A percentile compares a stretch with the other conserved stretches of the same genome.
Evolutionary conservation across 768 basidiomycete genomes (phyloP).

Genomic region (Phanerochaete sordida): DNA sequence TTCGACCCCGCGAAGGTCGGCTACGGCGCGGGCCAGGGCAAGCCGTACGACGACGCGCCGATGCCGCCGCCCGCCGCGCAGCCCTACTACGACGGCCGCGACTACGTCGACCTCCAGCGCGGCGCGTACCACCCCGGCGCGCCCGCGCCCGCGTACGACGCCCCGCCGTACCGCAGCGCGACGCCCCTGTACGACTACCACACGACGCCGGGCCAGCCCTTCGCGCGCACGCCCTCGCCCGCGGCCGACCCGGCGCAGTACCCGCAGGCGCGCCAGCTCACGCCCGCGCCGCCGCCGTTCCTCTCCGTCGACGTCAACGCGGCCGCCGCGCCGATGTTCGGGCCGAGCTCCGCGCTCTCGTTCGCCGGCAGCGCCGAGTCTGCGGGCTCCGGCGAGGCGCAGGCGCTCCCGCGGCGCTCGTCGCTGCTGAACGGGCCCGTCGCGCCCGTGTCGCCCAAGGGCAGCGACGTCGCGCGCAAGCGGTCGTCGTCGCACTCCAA

Average conservation of each 20-base stretch:
- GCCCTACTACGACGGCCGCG: background rate
- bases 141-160: conserved; percentile 3
- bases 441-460: background rate
- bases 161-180: background rate
- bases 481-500: conserved; percentile 1
- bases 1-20: background rate
- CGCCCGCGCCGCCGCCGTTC: conserved; percentile 18
- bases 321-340: conserved; percentile 4
- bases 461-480: background rate
- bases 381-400: conserved; percentile 3
- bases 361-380: conserved; percentile 8
- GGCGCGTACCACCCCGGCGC: background rate
- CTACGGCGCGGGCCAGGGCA: background rate
- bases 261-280: conserved; percentile 15
- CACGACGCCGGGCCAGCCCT: background rate
- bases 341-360: conserved; percentile 13
- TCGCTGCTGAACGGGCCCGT: conserved; percentile 19
- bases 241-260: background rate
- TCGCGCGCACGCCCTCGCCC: background rate
- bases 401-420: conserved; percentile 7
- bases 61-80: background rate
- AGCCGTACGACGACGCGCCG: background rate
- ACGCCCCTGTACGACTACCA: conserved; percentile 6
- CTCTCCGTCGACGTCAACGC: conserved; percentile 11
- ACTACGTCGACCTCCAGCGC: background rate